These are phyloP conservation scores for Streptanthus diversifolius DNA, from an alignment of 345 rosid genomes.

Conservation along the genomic window DNA sequence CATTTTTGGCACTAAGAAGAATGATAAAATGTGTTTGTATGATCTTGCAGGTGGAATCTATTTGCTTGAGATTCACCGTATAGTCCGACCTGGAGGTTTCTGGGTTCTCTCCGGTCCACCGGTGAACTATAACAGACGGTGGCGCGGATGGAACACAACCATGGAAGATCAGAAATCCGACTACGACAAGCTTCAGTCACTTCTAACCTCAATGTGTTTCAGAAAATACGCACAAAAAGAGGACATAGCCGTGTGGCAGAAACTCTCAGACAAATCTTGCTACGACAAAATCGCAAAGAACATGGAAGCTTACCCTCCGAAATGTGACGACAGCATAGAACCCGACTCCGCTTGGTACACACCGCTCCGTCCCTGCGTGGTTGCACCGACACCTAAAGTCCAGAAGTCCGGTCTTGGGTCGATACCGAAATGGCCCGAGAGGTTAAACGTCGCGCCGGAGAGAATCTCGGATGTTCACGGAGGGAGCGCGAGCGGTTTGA, in stretches of 20 bases:
- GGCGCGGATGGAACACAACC: conserved; percentile 99
- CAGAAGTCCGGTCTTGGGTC: conserved; percentile 55
- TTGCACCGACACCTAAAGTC: conserved; percentile 59
- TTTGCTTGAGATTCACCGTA: conserved; percentile 85
- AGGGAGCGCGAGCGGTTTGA: conserved; percentile 56
- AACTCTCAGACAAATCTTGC: conserved; percentile 66
- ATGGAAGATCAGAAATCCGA: conserved; percentile 82
- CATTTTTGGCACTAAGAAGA: background rate
- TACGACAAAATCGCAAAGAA: conserved; percentile 54
- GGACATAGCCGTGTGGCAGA: conserved; percentile 96
- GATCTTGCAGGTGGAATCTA: conserved; percentile 81
- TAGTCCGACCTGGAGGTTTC: conserved; percentile 96
- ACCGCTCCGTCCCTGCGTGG: conserved; percentile 84
- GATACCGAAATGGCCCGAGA: conserved; percentile 81
- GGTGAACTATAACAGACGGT: conserved; percentile 71
- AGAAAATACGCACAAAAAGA: conserved; percentile 72
- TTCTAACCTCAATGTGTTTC: conserved; percentile 90
- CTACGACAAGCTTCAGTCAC: conserved; percentile 69
- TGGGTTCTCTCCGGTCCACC: conserved; percentile 99
- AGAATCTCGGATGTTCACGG: conserved; percentile 66
- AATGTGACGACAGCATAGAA: conserved; percentile 91
- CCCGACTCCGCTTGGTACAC: conserved; percentile 98
- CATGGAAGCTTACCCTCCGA: conserved; percentile 72
- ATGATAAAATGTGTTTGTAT: background rate
- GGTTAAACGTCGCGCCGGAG: conserved; percentile 62